Conservation (phyloP, 2,329 filamentous ascomycete species). For the Cyphellophora attinorum region DNA sequence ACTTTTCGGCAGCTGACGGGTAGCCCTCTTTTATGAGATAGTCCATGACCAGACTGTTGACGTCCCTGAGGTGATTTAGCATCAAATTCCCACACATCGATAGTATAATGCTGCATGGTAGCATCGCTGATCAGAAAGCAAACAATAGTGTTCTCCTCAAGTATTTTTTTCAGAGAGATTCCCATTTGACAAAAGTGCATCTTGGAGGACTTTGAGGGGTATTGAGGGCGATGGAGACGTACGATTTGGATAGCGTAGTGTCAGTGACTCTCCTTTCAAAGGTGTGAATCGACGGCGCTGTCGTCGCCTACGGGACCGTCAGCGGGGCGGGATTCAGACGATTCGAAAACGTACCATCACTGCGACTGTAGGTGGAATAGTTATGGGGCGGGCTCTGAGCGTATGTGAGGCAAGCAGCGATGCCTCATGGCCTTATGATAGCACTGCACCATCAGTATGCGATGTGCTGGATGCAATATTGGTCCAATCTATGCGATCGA, state of each 20-base stretch:
- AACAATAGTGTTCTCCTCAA: conserved; percentile 85
- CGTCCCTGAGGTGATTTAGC: conserved; percentile 55
- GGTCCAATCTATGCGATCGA: too few species aligned
- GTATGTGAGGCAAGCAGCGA: too few species aligned
- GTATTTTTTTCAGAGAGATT: conserved; percentile 96
- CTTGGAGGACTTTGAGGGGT: conserved; percentile 61
- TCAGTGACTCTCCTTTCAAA: conserved; percentile 79
- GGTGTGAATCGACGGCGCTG: conserved; percentile 27
- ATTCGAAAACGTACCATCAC: too few species aligned
- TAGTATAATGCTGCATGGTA: conserved; percentile 5
- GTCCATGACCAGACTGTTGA: conserved; percentile 91
- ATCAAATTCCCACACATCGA: conserved; percentile 2
- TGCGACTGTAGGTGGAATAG: too few species aligned
- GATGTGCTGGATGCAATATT: too few species aligned
- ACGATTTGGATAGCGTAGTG: conserved; percentile 84
- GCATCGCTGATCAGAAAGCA: conserved; percentile 53
- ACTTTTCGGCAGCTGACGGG: conserved; percentile 81
- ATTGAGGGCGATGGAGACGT: conserved; percentile 35
- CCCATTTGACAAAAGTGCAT: conserved; percentile 85
- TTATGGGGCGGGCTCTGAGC: too few species aligned
- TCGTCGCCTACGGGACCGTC: neutral
- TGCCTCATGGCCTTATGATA: too few species aligned
- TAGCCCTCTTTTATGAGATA: conserved; percentile 96
- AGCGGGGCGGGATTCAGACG: too few species aligned
- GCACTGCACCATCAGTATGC: too few species aligned